Conservation (phyloP, 306 rosid species). For the Glycyrrhiza uralensis region DNA sequence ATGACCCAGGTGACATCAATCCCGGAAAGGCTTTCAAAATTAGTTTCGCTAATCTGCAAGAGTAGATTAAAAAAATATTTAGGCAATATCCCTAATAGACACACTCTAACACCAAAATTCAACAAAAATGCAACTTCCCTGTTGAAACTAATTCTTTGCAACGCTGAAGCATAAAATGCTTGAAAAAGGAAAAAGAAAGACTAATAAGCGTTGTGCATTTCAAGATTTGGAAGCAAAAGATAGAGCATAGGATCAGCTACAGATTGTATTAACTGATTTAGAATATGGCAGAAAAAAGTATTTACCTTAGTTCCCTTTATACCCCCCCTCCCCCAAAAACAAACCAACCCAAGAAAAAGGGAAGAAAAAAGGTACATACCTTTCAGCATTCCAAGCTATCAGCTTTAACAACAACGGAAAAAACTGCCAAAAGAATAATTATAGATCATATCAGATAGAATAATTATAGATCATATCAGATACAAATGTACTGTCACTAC, state of each 20-base stretch:
- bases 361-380: conserved; percentile 37
- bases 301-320: neutral
- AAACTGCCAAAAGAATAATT: conserved; percentile 58
- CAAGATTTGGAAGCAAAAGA: conserved; percentile 14
- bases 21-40: conserved; percentile 69
- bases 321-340: neutral
- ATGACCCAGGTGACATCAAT: conserved; percentile 85
- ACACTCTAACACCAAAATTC: neutral
- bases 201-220: neutral
- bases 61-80: neutral
- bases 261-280: conserved; percentile 2
- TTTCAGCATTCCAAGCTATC: conserved; percentile 91
- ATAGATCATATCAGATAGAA: conserved; percentile 28
- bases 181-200: neutral
- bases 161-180: neutral
- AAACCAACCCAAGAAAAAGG: neutral
- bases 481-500: neutral
- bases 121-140: neutral
- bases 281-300: conserved; percentile 5
- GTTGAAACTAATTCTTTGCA: neutral
- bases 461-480: conserved; percentile 28
- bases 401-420: conserved; percentile 90
- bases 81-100: conserved; percentile 13
- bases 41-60: conserved; percentile 72
- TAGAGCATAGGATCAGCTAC: neutral